A percentile compares a stretch with the other conserved stretches of the same genome.
These are phyloP conservation scores for Sanghuangporus weigelae DNA, from an alignment of 1,284 basidiomycete genomes.

Conservation along the genomic window DNA sequence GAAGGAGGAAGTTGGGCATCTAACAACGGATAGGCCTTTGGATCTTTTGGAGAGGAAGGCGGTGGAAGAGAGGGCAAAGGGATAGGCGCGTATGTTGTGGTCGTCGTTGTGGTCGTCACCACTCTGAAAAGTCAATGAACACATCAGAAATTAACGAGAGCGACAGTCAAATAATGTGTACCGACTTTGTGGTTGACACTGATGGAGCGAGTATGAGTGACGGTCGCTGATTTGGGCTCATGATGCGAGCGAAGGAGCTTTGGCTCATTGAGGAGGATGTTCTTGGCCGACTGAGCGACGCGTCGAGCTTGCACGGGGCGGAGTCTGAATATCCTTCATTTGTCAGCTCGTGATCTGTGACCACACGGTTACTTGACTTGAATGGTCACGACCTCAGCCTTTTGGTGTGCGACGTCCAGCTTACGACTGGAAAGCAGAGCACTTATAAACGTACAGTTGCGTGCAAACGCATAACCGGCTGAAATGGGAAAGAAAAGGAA, in stretches of 20 bases:
- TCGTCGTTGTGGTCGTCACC: constrained; percentile 80
- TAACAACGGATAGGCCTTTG: constrained; percentile 70
- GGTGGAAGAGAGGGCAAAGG: constrained; percentile 63
- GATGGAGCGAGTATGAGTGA: constrained; percentile 16
- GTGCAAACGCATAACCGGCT: background rate
- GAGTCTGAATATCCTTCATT: background rate
- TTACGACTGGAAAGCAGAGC: background rate
- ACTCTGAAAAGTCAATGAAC: constrained; percentile 43
- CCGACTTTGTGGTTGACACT: constrained; percentile 19
- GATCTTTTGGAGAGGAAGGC: constrained; percentile 66
- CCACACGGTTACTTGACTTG: background rate
- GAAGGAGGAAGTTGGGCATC: constrained; percentile 65
- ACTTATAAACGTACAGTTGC: background rate
- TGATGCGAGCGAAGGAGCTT: constrained; percentile 8
- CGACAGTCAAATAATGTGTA: constrained; percentile 7
- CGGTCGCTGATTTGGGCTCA: constrained; percentile 17
- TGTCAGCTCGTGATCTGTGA: constrained; percentile 1
- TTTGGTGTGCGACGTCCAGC: background rate
- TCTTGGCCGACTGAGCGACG: background rate
- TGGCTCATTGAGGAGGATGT: background rate
- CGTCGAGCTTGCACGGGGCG: background rate
- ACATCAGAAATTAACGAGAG: background rate
- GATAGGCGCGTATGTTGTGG: constrained; percentile 79
- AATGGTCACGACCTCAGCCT: background rate
- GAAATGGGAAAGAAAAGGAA: constrained; percentile 79